These are phyloP conservation scores for Metrosideros polymorpha DNA, from an alignment of 441 rosid species.

Conservation along the genomic window DNA sequence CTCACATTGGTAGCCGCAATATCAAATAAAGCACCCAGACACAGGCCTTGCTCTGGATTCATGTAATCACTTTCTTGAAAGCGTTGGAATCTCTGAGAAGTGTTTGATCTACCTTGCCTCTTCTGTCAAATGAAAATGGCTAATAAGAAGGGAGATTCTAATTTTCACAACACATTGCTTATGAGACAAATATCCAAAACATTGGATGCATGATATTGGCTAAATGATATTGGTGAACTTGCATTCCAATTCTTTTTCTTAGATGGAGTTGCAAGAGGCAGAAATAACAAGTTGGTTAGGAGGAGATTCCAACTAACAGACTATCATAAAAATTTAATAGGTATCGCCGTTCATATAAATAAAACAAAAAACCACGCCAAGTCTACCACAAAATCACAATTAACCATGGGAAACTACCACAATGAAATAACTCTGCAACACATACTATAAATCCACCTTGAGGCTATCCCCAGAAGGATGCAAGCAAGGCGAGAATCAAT, in stretches of 20 bases:
- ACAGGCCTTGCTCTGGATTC: constrained; percentile 77
- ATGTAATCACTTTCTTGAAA: constrained; percentile 77
- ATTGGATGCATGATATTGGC: neutral
- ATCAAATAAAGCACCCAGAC: constrained; percentile 83
- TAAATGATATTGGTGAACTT: neutral
- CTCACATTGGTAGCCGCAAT: constrained; percentile 89
- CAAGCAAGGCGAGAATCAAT: neutral
- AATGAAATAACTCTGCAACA: neutral
- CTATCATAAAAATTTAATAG: neutral
- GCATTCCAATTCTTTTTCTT: neutral
- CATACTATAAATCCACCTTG: neutral
- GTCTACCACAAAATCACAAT: neutral
- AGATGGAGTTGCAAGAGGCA: neutral
- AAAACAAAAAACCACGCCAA: neutral
- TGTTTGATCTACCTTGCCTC: constrained; percentile 38
- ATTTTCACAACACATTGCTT: neutral
- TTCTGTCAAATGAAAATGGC: constrained; percentile 25
- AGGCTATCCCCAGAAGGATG: neutral
- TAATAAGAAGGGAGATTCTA: neutral
- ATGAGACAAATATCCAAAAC: neutral
- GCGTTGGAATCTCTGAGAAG: constrained; percentile 37
- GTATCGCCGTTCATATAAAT: neutral
- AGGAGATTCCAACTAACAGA: neutral
- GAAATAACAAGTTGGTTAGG: neutral
- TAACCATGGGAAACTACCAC: neutral